Base-by-base conservation (phyloP, 257 asterid species). In the Solanum clarkiae region DNA sequence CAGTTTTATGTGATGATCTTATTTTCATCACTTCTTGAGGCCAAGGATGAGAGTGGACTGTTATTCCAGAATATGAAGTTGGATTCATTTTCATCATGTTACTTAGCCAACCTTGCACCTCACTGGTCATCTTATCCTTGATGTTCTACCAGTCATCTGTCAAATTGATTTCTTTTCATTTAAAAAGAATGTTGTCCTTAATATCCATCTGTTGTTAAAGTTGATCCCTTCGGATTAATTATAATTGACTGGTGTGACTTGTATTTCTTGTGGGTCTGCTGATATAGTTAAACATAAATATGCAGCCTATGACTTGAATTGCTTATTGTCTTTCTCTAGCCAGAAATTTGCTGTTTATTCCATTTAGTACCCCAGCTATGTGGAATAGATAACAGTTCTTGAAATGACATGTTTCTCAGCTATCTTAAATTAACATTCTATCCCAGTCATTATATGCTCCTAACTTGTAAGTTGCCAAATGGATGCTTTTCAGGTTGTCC, bases 401-500 rank as follows among this genome's bases (percentile, higher is more conserved):
- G 65, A 79, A 24, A 79, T 26, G 82, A 65, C 65, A 16, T 51
- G 42, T 79, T 79, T 79, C 45, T 53, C 83, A 26, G 10, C 49
- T 9, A 16, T 53, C 29, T 29, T 79, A 79, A 26, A 53, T 53
- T 9, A 51, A 5, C 24, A 3, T 53, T n/a, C 36, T 42, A 7
- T 26, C 53, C 44, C 82, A 26, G 10, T 77, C 63, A 77, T 16
- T 51, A 13, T 47, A 7, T 82, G 70, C 51, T 74, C 54, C 69
- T 65, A 17, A 32, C 32, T 40, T 63, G n/a, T 32, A 56, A 80
- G 16, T 80, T 80, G 32, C 83, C n/a, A 62, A 79, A 72, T 89
- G 85, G 53, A 90, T 86, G 40, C 74, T 59, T 86, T 91, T 88
- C 95, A 94, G 98, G 93, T 63, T 93, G 91, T 88, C 87, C 91